Base-by-base conservation (phyloP, 2,329 filamentous ascomycete genomes). In the Fusarium sp. region DNA sequence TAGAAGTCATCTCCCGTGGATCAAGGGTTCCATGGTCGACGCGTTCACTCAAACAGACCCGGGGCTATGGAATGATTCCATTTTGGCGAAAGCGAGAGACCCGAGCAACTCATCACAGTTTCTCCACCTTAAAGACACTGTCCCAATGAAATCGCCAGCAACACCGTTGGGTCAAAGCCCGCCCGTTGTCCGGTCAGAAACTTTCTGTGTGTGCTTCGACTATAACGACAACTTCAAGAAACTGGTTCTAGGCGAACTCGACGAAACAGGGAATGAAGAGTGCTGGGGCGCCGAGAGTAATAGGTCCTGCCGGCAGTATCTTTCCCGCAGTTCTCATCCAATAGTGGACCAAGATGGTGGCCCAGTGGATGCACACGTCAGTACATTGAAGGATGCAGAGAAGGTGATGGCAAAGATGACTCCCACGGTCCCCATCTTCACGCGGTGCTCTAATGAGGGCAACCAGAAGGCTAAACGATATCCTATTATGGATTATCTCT, bases 401-500 rank as follows among this genome's bases (percentile, higher is more conserved):
- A 16, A 5, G n/a, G 11, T 41, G 7, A 10, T 41, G n/a, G 10
- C n/a, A 15, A 41, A 16, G 18, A 41, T 18, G 8, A 41, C 39
- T 16, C 39, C n/a, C 9, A 16, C 3, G 10, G 39, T 41, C 13
- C 39, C 39, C 39, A 41, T 41, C 39, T 41, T 41, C 39, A 41
- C 39, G 39, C 15, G 39, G 8, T 12, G 39, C 15, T 16, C 8
- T 7, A 41, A 41, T 16, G 39, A 9, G 7, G 7, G 39, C 18
- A 2, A 7, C 1, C 18, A 13, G 15, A 41, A 41, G 39, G n/a
- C 39, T 11, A 41, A 41, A 6, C n/a, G n/a, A 41, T 16, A 16
- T 16, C 39, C 39, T 16, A 41, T 41, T 16, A 16, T 41, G 39
- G 39, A 41, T 41, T 41, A 41, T 41, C 39, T 41, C 39, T n/a